Conservation (phyloP, 768 basidiomycete species). For the Pulveroboletus ravenelii region DNA sequence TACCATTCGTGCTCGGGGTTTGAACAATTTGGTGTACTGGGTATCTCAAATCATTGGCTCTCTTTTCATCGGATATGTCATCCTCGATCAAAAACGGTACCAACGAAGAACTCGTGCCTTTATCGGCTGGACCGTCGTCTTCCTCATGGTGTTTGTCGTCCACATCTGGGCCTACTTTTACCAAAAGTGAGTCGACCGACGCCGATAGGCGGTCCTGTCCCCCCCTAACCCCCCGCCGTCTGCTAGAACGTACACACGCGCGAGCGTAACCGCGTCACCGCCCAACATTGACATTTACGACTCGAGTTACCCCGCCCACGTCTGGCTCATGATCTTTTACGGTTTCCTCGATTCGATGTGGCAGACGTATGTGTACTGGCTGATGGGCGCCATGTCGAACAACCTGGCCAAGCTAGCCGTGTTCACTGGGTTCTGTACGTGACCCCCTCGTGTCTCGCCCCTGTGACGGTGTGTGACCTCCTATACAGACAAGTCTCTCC, state of each 20-base stretch:
- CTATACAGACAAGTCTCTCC: conserved; percentile 61
- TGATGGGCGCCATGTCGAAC: conserved; percentile 86
- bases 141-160: conserved; percentile 61
- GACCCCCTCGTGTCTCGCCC: too few relatives aligned
- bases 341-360: conserved; percentile 82
- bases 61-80: conserved; percentile 55
- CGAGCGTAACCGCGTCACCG: conserved; percentile 30
- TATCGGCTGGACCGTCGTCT: conserved; percentile 59
- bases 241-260: conserved; percentile 50
- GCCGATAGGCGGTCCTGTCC: too few relatives aligned
- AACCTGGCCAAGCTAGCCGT: conserved; percentile 75
- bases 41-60: conserved; percentile 73
- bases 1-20: conserved; percentile 71
- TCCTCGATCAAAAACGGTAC: conserved; percentile 58
- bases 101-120: conserved; percentile 68
- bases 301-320: conserved; percentile 47
- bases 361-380: conserved; percentile 81
- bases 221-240: neutral
- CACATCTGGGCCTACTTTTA: conserved; percentile 80
- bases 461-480: too few relatives aligned
- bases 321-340: conserved; percentile 66
- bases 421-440: conserved; percentile 78
- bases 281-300: conserved; percentile 58
- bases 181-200: conserved; percentile 47
- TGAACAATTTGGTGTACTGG: conserved; percentile 83